Evolutionary conservation across 805 yeast species (phyloP).

Genomic region (Myxozyma lipomycoides): DNA sequence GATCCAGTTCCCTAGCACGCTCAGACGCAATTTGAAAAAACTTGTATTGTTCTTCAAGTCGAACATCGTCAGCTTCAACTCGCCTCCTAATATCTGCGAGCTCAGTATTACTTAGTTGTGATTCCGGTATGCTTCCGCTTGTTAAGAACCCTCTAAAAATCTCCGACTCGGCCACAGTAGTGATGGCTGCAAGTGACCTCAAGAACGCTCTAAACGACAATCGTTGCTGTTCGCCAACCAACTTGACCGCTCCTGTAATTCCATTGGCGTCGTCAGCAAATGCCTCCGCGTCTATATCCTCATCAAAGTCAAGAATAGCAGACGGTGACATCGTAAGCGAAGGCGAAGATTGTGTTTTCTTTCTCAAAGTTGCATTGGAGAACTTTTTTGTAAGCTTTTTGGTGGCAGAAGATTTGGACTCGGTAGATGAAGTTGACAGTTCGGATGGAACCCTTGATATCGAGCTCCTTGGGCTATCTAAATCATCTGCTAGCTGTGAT

Average conservation of each 20-base stretch:
- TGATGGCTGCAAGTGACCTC: constrained; percentile 48
- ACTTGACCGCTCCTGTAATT: constrained; percentile 32
- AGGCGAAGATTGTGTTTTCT: constrained; percentile 10
- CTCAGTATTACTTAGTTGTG: constrained; percentile 43
- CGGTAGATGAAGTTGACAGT: constrained; percentile 5
- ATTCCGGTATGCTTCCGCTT: constrained; percentile 37
- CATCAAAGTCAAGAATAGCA: background rate
- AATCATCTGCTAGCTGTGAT: constrained; percentile 6
- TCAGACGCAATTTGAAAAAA: constrained; percentile 68
- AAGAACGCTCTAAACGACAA: constrained; percentile 74
- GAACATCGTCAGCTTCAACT: constrained; percentile 55
- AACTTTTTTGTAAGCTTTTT: constrained; percentile 4
- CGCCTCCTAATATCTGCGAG: constrained; percentile 56
- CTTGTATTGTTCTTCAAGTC: constrained; percentile 58
- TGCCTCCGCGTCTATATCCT: background rate
- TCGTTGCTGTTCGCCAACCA: constrained; percentile 73
- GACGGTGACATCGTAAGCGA: constrained; percentile 8
- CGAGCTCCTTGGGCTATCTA: constrained; percentile 17
- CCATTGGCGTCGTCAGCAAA: no score
- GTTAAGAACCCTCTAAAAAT: constrained; percentile 53
- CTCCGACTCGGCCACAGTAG: constrained; percentile 53
- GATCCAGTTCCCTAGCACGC: constrained; percentile 52
- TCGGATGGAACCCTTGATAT: constrained; percentile 15
- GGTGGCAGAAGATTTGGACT: background rate
- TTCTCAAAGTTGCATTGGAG: constrained; percentile 8